phyloP scores from a whole-genome alignment of 495 filamentous ascomycete genomes.

The Haplographium delicatum region DNA sequence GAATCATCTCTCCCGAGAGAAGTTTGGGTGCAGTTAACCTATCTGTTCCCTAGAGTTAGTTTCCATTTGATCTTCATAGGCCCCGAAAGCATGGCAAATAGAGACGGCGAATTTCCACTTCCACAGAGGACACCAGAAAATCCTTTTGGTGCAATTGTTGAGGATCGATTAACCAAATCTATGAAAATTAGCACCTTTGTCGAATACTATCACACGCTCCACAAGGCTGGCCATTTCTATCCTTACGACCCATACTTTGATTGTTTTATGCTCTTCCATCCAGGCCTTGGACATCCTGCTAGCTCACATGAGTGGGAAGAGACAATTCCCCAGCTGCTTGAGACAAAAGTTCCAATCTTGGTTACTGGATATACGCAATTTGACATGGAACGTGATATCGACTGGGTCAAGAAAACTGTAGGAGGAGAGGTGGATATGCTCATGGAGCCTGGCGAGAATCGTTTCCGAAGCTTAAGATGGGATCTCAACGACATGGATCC shows the following conservation, averaged over 20 bases:
- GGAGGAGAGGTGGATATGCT: slow-evolving; percentile 87
- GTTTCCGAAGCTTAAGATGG: slow-evolving; percentile 91
- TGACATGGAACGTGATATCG: slow-evolving; percentile 87
- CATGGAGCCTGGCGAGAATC: slow-evolving; percentile 88
- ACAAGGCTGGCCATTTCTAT: slow-evolving; percentile 79
- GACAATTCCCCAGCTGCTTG: slow-evolving; percentile 80
- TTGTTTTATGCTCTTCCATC: slow-evolving; percentile 92
- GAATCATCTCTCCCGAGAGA: slow-evolving; percentile 93
- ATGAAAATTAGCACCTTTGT: slow-evolving; percentile 97
- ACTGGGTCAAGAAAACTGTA: slow-evolving; percentile 80
- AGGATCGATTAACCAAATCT: slow-evolving; percentile 74
- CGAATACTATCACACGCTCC: slow-evolving; percentile 96
- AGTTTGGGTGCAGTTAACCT: slow-evolving; percentile 85
- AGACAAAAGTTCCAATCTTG: slow-evolving; percentile 92
- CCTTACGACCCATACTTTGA: slow-evolving; percentile 98
- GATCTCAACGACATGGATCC: slow-evolving; percentile 95
- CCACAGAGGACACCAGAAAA: slow-evolving; percentile 77
- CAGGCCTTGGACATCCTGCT: slow-evolving; percentile 88
- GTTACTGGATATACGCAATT: slow-evolving; percentile 92
- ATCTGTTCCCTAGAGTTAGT: slow-evolving; percentile 78
- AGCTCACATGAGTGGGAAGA: slow-evolving; percentile 89
- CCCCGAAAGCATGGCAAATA: slow-evolving; percentile 88
- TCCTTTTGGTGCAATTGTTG: slow-evolving; percentile 87
- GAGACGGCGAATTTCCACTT: slow-evolving; percentile 84
- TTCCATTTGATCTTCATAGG: slow-evolving; percentile 93